These are phyloP conservation scores for Phytophthora sojae DNA, from an alignment of 352 stramenopile species.

Conservation along the genomic window DNA sequence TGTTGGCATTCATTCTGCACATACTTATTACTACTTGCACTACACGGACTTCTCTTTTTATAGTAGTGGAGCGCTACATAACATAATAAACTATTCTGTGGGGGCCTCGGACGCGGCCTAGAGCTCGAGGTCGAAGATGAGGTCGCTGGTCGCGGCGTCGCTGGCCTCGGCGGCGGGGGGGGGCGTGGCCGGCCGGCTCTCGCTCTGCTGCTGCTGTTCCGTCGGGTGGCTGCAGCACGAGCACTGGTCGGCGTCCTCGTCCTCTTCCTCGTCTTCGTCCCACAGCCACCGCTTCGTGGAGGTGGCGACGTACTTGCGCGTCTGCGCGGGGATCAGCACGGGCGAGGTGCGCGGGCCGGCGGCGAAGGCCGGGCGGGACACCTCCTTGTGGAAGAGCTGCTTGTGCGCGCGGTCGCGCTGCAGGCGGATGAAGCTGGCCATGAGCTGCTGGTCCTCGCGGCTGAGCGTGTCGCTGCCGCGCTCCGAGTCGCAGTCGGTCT, in stretches of 20 bases:
- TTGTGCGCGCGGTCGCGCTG: constrained; percentile 37
- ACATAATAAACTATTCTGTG: constrained; percentile 36
- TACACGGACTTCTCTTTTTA: constrained; percentile 37
- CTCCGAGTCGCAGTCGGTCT: constrained; percentile 78
- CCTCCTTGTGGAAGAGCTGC: constrained; percentile 7
- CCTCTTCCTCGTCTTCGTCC: constrained; percentile 56
- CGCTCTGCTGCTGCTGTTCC: constrained; percentile 4
- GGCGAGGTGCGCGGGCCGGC: constrained; percentile 27
- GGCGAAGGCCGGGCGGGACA: constrained; percentile 1
- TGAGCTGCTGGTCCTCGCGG: constrained; percentile 58
- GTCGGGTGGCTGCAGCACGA: constrained; percentile 45
- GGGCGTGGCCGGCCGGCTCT: constrained; percentile 5
- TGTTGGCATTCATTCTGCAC: constrained; percentile 38
- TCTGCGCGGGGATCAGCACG: constrained; percentile 52
- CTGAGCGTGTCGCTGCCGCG: constrained; percentile 52
- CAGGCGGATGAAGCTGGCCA: constrained; percentile 51
- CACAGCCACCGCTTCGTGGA: constrained; percentile 50
- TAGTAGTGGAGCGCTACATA: constrained; percentile 53
- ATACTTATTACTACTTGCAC: constrained; percentile 27
- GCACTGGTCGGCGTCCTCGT: constrained; percentile 44
- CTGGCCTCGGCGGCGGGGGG: not conserved
- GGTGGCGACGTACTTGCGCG: constrained; percentile 44
- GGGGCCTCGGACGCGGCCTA: constrained; percentile 27
- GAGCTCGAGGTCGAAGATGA: constrained; percentile 80
- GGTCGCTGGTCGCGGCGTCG: constrained; percentile 39